Evolutionary conservation across 2,329 filamentous ascomycete species (phyloP).

Genomic region (Rhynchosporium secalis): DNA sequence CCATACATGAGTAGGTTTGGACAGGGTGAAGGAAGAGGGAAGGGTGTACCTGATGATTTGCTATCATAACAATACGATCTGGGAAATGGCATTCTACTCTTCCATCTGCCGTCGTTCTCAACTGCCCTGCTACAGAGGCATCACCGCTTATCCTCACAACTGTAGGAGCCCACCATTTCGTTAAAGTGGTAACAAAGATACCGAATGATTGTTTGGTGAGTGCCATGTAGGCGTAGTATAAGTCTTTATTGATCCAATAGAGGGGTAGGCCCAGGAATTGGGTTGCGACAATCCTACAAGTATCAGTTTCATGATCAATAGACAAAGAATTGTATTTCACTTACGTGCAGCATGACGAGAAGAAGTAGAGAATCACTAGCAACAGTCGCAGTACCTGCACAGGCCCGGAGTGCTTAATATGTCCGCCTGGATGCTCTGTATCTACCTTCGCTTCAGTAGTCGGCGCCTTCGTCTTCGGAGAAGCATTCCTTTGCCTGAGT

Average conservation of each 20-base stretch:
- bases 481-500: slow-evolving; percentile 34
- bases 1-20: neutral
- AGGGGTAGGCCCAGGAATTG: slow-evolving; percentile 76
- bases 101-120: slow-evolving; percentile 68
- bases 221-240: slow-evolving; percentile 85
- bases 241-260: slow-evolving; percentile 72
- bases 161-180: slow-evolving; percentile 85
- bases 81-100: slow-evolving; percentile 77
- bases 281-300: slow-evolving; percentile 62
- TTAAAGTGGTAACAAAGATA: slow-evolving; percentile 75
- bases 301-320: slow-evolving; percentile 25
- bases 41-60: slow-evolving; percentile 73
- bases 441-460: slow-evolving; percentile 16
- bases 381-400: slow-evolving; percentile 37
- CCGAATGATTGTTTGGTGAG: slow-evolving; percentile 84
- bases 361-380: slow-evolving; percentile 35
- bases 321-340: slow-evolving; percentile 13
- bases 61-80: slow-evolving; percentile 78
- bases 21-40: neutral
- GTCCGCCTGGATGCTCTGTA: slow-evolving; percentile 39
- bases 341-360: slow-evolving; percentile 36
- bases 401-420: slow-evolving; percentile 37
- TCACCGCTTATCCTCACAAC: slow-evolving; percentile 82
- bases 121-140: slow-evolving; percentile 73
- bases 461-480: slow-evolving; percentile 2